Base-by-base conservation (phyloP, 139 green algal species). In the Picochlorum sp. region DNA sequence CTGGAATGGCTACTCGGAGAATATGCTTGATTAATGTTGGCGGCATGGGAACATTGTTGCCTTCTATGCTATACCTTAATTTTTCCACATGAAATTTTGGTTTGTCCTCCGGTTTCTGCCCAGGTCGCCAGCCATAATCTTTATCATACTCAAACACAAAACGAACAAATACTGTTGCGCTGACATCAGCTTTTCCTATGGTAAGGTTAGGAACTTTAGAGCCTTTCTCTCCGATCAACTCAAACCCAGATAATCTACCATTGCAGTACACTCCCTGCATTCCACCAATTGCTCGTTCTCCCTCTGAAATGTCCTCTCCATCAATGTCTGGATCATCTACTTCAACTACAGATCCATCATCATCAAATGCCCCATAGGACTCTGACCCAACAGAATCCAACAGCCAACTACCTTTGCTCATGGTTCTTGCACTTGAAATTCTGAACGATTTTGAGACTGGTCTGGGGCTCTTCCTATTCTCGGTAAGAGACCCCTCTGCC, bases 141-240 rank as follows among this genome's bases (percentile, higher is more conserved):
- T 69, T 50, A 41, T 46, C 71, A 66, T 80, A 89, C 49, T 82
- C 71, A 56, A 86, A 74, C 3, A 64, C 61, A 32, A 78, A 70
- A n/a, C 65, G 49, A n/a, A 64, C 59, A 57, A 63, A 78, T 15
- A 73, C 64, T 30, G 61, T 64, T 7, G 64, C 78, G 58, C 87
- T 80, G 38, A 92, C 65, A 32, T 77, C 71, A 10, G 86, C 66
- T 72, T 92, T 72, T 6, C 66, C 68, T 4, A 89, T 79, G 58
- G 67, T 68, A 13, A 85, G 82, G 66, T 89, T 87, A 20, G 85
- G 85, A n/a, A 89, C 82, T 68, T 88, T 87, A 51, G 76, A 88
- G 24, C 85, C 85, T n/a, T 69, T 59, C 75, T 92, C 85, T 8
- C 85, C 85, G 10, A 87, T 49, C 58, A 92, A 66, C 57, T 84